Conservation (phyloP, 805 yeast species). For the Candida dendrica region DNA sequence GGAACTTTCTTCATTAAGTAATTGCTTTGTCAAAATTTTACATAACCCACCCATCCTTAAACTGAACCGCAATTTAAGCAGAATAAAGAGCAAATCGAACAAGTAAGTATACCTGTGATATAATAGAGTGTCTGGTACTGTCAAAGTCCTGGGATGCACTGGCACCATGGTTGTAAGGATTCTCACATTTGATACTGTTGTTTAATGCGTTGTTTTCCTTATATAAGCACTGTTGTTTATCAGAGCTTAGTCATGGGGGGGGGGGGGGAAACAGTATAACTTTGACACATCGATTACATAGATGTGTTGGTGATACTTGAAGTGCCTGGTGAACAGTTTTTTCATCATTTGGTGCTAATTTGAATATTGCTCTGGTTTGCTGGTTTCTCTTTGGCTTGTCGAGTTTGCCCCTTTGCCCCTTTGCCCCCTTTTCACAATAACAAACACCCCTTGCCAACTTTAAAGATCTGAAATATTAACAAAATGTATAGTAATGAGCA, state of each 20-base stretch:
- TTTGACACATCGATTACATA: background rate
- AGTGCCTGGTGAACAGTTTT: too few species aligned
- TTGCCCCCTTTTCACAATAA: too few species aligned
- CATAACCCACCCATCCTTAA: background rate
- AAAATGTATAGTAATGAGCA: background rate
- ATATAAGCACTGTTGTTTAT: background rate
- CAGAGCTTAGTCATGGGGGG: background rate
- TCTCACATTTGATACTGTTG: too few species aligned
- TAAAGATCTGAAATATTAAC: background rate
- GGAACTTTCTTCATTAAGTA: constrained; percentile 1
- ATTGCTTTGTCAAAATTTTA: constrained; percentile 2
- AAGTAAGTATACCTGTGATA: background rate
- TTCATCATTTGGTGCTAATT: too few species aligned
- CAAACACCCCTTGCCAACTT: too few species aligned
- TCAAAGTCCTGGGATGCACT: too few species aligned
- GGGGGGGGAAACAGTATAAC: background rate
- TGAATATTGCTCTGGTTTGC: too few species aligned
- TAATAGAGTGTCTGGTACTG: too few species aligned
- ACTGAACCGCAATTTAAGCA: background rate
- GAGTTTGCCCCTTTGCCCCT: too few species aligned
- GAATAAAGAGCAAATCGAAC: background rate
- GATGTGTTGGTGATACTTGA: too few species aligned
- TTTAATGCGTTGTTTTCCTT: background rate
- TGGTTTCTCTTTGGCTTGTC: too few species aligned
- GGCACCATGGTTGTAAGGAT: too few species aligned